phyloP scores from a whole-genome alignment of 805 yeast species.

The Candida sphagnicola region DNA sequence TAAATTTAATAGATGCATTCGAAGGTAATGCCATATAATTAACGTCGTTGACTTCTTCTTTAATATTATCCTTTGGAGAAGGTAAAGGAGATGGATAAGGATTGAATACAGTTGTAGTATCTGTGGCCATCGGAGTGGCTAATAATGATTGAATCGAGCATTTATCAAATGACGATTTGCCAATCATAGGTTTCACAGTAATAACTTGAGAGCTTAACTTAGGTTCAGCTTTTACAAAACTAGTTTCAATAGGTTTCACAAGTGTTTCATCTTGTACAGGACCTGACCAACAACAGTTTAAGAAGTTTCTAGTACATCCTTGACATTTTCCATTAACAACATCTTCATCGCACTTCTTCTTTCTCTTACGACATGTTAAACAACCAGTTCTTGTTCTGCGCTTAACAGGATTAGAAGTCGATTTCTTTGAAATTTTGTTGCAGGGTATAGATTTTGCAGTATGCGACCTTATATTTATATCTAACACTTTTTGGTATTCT shows the following conservation, averaged over 20 bases:
- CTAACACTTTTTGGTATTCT: constrained; percentile 34
- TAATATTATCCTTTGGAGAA: constrained; percentile 8
- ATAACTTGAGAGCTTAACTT: constrained; percentile 2
- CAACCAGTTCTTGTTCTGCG: constrained; percentile 50
- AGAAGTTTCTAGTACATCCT: constrained; percentile 41
- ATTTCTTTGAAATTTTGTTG: constrained; percentile 4
- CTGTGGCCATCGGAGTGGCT: constrained; percentile 6
- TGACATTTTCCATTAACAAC: constrained; percentile 41
- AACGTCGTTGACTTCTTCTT: constrained; percentile 10
- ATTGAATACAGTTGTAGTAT: constrained; percentile 5
- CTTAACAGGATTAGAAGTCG: constrained; percentile 6
- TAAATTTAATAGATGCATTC: constrained; percentile 4
- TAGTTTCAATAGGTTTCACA: constrained; percentile 6
- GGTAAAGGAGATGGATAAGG: constrained; percentile 12
- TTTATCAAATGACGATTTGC: constrained; percentile 1
- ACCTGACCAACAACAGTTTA: constrained; percentile 43
- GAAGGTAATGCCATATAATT: constrained; percentile 5
- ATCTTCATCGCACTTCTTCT: constrained; percentile 59
- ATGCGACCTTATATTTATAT: constrained; percentile 21
- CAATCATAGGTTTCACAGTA: constrained; percentile 2
- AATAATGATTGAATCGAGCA: constrained; percentile 10
- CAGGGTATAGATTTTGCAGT: constrained; percentile 2
- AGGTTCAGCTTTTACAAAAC: constrained; percentile 6
- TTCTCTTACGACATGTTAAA: constrained; percentile 59
- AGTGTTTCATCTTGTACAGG: constrained; percentile 4